These are phyloP conservation scores for Triglochin maritima DNA, from an alignment of 106 monocot species.

Conservation along the genomic window DNA sequence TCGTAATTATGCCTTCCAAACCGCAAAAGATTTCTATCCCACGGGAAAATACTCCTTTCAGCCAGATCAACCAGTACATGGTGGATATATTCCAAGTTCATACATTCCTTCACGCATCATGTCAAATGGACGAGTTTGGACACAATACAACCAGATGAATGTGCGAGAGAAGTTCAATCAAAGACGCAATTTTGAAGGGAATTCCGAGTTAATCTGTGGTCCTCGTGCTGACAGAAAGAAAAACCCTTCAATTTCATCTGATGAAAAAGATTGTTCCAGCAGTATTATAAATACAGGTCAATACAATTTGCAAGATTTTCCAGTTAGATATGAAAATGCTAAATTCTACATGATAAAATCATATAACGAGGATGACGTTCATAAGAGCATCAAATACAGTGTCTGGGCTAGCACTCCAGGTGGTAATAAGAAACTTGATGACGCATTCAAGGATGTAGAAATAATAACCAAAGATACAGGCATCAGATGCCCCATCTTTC, in stretches of 20 bases:
- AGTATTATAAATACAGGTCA: slow-evolving; percentile 11
- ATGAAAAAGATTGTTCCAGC: slow-evolving; percentile 9
- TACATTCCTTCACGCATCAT: slow-evolving; percentile 2
- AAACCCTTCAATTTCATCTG: slow-evolving; percentile 10
- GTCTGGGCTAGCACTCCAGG: slow-evolving; percentile 81
- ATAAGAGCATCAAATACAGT: slow-evolving; percentile 87
- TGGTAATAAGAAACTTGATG: slow-evolving; percentile 83
- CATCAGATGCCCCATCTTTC: slow-evolving; percentile 64
- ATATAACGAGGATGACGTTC: slow-evolving; percentile 74
- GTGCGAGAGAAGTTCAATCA: slow-evolving; percentile 16
- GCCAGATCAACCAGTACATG: slow-evolving; percentile 5
- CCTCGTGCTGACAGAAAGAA: slow-evolving; percentile 39
- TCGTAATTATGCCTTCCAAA: slow-evolving; percentile 6
- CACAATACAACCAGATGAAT: neutral
- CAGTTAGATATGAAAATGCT: slow-evolving; percentile 53
- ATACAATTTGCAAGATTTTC: slow-evolving; percentile 58
- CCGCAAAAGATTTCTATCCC: slow-evolving; percentile 3
- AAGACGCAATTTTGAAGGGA: slow-evolving; percentile 9
- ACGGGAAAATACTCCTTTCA: slow-evolving; percentile 11
- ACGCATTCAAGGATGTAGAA: slow-evolving; percentile 52
- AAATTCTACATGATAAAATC: slow-evolving; percentile 95
- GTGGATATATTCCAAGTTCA: slow-evolving; percentile 1
- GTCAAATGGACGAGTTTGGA: neutral
- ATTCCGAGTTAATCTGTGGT: slow-evolving; percentile 38
- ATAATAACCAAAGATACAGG: slow-evolving; percentile 18